A percentile compares a stretch with the other conserved stretches of the same genome.
These are phyloP conservation scores for Trypanosomatidae sp. DNA, from an alignment of 208 protist species.

Conservation along the genomic window DNA sequence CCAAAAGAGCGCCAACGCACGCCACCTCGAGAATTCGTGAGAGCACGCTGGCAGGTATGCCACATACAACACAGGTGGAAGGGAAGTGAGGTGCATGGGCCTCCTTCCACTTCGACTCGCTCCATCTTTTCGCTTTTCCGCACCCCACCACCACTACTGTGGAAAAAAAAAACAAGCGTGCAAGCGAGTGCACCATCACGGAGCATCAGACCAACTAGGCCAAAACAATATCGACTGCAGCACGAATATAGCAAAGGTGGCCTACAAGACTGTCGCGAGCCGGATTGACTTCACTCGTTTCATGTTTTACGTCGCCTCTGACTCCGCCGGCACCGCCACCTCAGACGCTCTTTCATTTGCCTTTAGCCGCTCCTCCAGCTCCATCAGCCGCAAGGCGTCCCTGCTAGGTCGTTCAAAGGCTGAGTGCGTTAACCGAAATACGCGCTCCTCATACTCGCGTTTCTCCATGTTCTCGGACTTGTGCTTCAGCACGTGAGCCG, in stretches of 20 bases:
- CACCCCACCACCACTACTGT: background rate
- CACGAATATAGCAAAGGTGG: background rate
- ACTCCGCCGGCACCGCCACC: background rate
- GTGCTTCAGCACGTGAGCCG: constrained; percentile 52
- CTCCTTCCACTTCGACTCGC: background rate
- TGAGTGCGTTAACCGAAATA: constrained; percentile 42
- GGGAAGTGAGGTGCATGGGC: background rate
- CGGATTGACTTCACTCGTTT: background rate
- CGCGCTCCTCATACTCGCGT: constrained; percentile 31
- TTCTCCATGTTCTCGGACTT: constrained; percentile 33
- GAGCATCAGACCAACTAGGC: background rate
- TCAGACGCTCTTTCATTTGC: background rate
- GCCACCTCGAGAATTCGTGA: background rate
- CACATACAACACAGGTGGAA: background rate
- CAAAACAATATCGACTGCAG: background rate
- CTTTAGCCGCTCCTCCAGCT: constrained; percentile 21
- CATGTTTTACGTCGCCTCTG: background rate
- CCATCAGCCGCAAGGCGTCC: constrained; percentile 34
- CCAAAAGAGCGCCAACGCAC: background rate
- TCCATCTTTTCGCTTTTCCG: background rate
- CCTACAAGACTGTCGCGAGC: background rate
- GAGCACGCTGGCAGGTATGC: background rate
- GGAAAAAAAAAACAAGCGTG: background rate
- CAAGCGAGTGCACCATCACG: background rate
- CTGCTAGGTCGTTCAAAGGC: constrained; percentile 35